A percentile compares a stretch with the other conserved stretches of the same genome.
Conservation (phyloP, 441 rosid genomes). For the Populus hybrid region DNA sequence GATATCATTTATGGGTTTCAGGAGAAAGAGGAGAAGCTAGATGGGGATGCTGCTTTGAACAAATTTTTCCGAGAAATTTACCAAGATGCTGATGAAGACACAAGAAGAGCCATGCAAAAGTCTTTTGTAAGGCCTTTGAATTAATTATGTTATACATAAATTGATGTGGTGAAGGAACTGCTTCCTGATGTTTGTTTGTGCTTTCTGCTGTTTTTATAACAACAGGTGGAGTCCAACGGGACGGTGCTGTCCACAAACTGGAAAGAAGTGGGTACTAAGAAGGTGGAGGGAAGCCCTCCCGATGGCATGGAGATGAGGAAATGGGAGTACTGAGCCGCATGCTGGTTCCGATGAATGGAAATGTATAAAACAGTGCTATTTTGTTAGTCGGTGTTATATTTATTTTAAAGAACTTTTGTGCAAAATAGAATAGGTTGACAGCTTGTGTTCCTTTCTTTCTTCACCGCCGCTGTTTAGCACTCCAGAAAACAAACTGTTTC, state of each 20-base stretch:
- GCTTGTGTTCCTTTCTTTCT: too few species aligned
- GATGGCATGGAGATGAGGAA: constrained; percentile 89
- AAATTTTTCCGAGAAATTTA: constrained; percentile 87
- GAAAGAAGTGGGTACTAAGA: constrained; percentile 81
- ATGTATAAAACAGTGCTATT: not conserved
- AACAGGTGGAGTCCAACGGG: constrained; percentile 73
- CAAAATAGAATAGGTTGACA: too few species aligned
- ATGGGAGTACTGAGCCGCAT: constrained; percentile 49
- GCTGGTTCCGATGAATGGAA: too few species aligned
- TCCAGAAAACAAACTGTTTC: too few species aligned
- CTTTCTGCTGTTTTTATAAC: not conserved
- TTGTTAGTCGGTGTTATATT: too few species aligned
- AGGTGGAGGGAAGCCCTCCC: constrained; percentile 79
- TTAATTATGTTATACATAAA: not conserved
- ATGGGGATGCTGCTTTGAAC: constrained; percentile 96
- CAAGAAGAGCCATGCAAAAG: constrained; percentile 87
- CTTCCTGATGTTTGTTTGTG: not conserved
- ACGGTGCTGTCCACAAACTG: constrained; percentile 80
- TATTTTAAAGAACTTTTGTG: too few species aligned
- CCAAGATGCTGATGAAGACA: constrained; percentile 78
- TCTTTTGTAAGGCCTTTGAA: constrained; percentile 65
- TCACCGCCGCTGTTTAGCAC: too few species aligned
- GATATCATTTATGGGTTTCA: constrained; percentile 28
- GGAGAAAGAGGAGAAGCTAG: constrained; percentile 96
- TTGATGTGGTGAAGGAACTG: too few species aligned